Percentiles rank a stretch among this genome's conserved stretches.
These are phyloP conservation scores for Orbilia oligospora DNA, from an alignment of 2,329 filamentous ascomycete species.

Conservation along the genomic window DNA sequence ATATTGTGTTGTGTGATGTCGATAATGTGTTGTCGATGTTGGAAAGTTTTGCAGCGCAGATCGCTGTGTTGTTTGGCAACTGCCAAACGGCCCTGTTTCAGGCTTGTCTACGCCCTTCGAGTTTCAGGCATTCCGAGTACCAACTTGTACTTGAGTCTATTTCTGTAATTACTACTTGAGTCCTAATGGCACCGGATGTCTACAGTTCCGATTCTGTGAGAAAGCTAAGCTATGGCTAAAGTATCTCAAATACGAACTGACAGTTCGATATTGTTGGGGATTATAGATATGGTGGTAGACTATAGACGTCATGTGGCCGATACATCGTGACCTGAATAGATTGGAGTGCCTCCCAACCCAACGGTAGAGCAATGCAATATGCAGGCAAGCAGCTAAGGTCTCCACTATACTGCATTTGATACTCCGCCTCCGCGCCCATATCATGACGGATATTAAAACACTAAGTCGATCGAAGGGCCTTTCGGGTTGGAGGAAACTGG, in stretches of 20 bases:
- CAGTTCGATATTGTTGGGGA: background rate
- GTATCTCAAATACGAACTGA: background rate
- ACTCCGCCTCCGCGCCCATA: constrained; percentile 35
- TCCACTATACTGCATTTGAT: constrained; percentile 24
- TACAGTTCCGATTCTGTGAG: constrained; percentile 1
- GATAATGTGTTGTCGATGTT: constrained; percentile 5
- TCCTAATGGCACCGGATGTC: background rate
- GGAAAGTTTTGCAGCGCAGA: background rate
- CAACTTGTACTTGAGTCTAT: constrained; percentile 6
- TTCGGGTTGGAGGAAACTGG: background rate
- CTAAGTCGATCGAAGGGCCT: background rate
- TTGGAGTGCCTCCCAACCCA: background rate
- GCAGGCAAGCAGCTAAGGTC: constrained; percentile 23
- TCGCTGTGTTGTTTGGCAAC: constrained; percentile 6
- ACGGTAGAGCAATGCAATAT: background rate
- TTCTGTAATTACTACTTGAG: background rate
- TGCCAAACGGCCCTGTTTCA: constrained; percentile 16
- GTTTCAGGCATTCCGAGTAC: background rate
- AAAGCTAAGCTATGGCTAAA: background rate
- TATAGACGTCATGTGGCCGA: constrained; percentile 23
- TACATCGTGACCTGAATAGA: background rate
- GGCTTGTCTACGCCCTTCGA: background rate
- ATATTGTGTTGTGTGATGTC: background rate
- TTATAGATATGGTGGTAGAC: too few species aligned
- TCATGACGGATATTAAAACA: constrained; percentile 17